Percentiles rank a stretch among this genome's conserved stretches.
Evolutionary conservation across 495 filamentous ascomycete genomes (phyloP).

Genomic region (Xylaria palmicola): DNA sequence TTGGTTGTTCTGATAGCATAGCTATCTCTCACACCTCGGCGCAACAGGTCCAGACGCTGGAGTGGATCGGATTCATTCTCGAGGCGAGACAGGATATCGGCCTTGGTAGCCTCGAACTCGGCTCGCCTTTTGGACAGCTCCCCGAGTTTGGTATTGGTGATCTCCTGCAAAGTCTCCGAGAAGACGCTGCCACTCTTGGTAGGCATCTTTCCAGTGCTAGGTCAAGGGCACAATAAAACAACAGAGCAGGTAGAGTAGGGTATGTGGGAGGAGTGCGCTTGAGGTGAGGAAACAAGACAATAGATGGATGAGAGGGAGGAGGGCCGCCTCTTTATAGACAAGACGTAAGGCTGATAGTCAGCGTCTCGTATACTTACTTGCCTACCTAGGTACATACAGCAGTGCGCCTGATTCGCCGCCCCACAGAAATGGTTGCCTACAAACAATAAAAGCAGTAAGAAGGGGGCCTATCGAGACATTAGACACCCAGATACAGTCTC

Average conservation of each 20-base stretch:
- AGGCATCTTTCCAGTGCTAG: background rate
- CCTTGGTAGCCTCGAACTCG: conserved; percentile 49
- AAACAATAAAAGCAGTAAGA: too few relatives aligned
- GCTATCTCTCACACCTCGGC: conserved; percentile 40
- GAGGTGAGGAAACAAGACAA: background rate
- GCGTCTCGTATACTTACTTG: background rate
- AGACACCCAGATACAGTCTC: background rate
- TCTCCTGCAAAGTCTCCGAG: conserved; percentile 62
- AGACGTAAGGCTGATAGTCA: background rate
- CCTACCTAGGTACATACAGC: background rate
- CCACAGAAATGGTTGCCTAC: too few relatives aligned
- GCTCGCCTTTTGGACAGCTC: conserved; percentile 60
- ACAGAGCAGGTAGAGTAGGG: background rate
- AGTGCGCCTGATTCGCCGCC: too few relatives aligned
- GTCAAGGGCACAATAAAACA: background rate
- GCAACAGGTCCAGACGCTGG: conserved; percentile 37
- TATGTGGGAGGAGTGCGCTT: background rate
- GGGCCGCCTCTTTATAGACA: background rate
- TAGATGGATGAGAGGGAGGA: background rate
- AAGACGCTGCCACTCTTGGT: conserved; percentile 34
- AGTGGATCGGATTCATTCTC: conserved; percentile 29
- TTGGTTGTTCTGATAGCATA: conserved; percentile 34
- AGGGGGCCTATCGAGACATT: too few relatives aligned
- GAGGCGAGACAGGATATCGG: conserved; percentile 28
- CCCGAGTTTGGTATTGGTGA: conserved; percentile 63